Evolutionary conservation across 495 filamentous ascomycete species (phyloP).

Genomic region (Choiromyces venosus): DNA sequence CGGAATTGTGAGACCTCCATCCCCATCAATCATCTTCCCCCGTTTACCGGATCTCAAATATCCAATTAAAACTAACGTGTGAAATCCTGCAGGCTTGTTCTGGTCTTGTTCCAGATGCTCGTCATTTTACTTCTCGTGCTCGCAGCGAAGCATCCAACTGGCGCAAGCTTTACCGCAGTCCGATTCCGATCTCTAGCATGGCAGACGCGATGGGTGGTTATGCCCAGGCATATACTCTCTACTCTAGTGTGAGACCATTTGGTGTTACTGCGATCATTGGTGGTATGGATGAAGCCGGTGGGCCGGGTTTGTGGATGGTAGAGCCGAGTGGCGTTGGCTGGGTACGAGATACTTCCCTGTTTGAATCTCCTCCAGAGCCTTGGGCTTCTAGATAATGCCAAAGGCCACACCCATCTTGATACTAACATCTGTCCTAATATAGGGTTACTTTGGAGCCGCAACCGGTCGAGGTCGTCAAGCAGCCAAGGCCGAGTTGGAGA

Average conservation of each 20-base stretch:
- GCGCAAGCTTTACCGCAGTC: constrained; percentile 83
- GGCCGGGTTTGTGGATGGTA: constrained; percentile 94
- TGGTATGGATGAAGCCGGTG: constrained; percentile 88
- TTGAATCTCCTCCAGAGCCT: neutral
- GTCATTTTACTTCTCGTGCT: constrained; percentile 89
- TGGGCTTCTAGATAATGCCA: neutral
- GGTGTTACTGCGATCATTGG: constrained; percentile 91
- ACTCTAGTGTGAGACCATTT: constrained; percentile 91
- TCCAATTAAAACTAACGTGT: constrained; percentile 16
- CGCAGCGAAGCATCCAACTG: constrained; percentile 86
- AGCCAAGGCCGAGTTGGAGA: constrained; percentile 96
- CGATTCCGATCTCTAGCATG: constrained; percentile 78
- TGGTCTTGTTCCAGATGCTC: constrained; percentile 87
- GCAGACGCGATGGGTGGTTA: constrained; percentile 89
- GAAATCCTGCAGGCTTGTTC: constrained; percentile 67
- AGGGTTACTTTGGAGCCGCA: constrained; percentile 95
- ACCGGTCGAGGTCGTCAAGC: constrained; percentile 94
- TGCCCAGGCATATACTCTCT: constrained; percentile 94
- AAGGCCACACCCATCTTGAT: neutral
- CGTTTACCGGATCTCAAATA: neutral
- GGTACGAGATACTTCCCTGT: constrained; percentile 49
- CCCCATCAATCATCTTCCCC: constrained; percentile 7
- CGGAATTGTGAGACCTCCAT: constrained; percentile 65
- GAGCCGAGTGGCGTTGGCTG: constrained; percentile 95
- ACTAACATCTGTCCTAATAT: neutral